Base-by-base conservation (phyloP, 2,329 filamentous ascomycete species). In the Fusarium sp. region DNA sequence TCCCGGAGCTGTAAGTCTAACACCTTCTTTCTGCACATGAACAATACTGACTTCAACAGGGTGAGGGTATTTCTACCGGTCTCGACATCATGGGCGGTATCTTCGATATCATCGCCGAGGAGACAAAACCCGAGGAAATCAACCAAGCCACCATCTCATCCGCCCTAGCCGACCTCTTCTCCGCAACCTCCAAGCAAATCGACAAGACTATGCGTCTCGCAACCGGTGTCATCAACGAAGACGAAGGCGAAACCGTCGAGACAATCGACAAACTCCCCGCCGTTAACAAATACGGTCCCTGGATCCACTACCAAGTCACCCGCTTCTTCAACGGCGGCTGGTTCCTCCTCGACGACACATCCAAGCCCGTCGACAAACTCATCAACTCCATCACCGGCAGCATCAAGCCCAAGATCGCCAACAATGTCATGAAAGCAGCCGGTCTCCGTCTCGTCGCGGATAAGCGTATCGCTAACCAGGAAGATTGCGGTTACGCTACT, bases 381-480 rank as follows among this genome's bases (percentile, higher is more conserved):
- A 59, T 72, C 10, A 29, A 22, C 0, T 65, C 66, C 10, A 56
- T 72, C 4, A 56, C 30, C 8, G 45, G 40, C 2, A 70, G 56
- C 1, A 69, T 72, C 18, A 57, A 67, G 58, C 61, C 65, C 13
- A 72, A 72, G 40, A 59, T 72, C 3, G 66, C 66, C 46, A 72
- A 70, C 20, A 68, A 72, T 9, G 66, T 72, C 14, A 72, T 72
- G 69, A 65, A 61, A 11, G 65, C 69, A 0, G 69, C 58, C 18
- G 40, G 24, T 4, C 45, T 70, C 12, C 20, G 54, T 11, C 66
- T 72, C 14, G 62, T 68, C 3, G 66, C 62, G 3, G 69, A 72
- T 20, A 70, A 68, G 46, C 62, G 66, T 3, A 24, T 27, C 0
- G 7, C 2, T 11, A 46, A 40, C 6, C 67, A 47, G 2, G 67